These are phyloP conservation scores for Irpex rosettiformis DNA, from an alignment of 1,284 basidiomycete genomes.

Conservation along the genomic window DNA sequence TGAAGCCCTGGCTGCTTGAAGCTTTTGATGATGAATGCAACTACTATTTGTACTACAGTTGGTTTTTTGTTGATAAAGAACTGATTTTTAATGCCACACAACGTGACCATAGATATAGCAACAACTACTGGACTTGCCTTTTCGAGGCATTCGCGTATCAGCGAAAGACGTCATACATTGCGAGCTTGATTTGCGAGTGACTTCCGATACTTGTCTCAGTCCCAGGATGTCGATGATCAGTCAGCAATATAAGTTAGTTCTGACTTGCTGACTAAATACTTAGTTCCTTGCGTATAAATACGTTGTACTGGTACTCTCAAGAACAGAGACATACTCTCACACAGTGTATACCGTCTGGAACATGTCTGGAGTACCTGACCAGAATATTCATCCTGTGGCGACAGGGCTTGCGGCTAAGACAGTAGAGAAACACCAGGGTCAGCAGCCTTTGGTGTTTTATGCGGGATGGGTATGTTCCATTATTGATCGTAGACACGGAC, in stretches of 20 bases:
- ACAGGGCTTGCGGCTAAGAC: conserved; percentile 55
- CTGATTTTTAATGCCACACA: neutral
- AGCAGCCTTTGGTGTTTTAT: conserved; percentile 57
- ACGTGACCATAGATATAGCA: neutral
- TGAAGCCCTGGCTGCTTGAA: neutral
- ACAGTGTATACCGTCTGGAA: too few species aligned
- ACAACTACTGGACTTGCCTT: neutral
- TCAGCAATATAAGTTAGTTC: neutral
- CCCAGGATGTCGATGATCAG: neutral
- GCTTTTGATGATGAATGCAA: neutral
- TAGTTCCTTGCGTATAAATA: neutral
- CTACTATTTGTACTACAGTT: too few species aligned
- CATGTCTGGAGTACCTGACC: conserved; percentile 35
- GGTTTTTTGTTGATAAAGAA: neutral
- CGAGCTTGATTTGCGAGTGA: too few species aligned
- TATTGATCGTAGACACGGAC: neutral
- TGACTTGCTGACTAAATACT: neutral
- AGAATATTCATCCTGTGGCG: conserved; percentile 48
- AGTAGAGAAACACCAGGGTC: conserved; percentile 45
- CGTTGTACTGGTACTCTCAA: neutral
- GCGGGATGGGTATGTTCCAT: conserved; percentile 49
- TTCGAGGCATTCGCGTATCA: neutral
- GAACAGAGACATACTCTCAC: neutral
- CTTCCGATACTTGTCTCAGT: too few species aligned
- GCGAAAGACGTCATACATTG: neutral